Conservation (phyloP, 1,139 yeast species). For the Debaryomycetaceae sp. region DNA sequence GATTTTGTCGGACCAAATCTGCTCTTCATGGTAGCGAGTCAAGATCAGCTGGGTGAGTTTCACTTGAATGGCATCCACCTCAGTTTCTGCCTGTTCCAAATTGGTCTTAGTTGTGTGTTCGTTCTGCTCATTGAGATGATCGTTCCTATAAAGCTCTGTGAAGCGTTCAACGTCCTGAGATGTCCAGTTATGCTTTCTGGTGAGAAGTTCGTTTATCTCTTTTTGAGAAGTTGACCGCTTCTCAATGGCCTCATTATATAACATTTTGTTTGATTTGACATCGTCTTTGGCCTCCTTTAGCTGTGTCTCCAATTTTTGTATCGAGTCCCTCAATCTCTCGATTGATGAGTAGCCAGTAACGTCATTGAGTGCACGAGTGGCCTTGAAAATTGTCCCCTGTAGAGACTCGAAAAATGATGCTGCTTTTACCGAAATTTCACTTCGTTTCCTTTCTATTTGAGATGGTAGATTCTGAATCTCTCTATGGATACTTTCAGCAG, state of each 20-base stretch:
- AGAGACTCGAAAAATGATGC: slow-evolving; percentile 57
- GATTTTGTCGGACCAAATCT: slow-evolving; percentile 96
- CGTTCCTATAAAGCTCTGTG: slow-evolving; percentile 75
- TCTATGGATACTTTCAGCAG: slow-evolving; percentile 12
- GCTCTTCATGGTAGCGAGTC: slow-evolving; percentile 93
- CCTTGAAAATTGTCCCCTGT: slow-evolving; percentile 63
- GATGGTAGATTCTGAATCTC: slow-evolving; percentile 30
- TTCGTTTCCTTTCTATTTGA: slow-evolving; percentile 21
- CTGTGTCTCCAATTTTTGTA: slow-evolving; percentile 49
- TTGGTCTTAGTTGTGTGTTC: slow-evolving; percentile 53
- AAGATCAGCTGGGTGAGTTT: slow-evolving; percentile 73
- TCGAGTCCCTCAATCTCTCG: slow-evolving; percentile 63
- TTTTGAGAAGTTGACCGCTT: slow-evolving; percentile 70
- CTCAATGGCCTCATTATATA: slow-evolving; percentile 62
- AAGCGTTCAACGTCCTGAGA: slow-evolving; percentile 77
- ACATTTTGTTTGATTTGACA: slow-evolving; percentile 48
- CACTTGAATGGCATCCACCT: slow-evolving; percentile 68
- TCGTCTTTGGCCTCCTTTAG: slow-evolving; percentile 47
- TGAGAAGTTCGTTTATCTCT: slow-evolving; percentile 83
- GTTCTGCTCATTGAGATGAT: slow-evolving; percentile 66
- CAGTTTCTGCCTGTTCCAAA: slow-evolving; percentile 56
- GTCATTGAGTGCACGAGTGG: slow-evolving; percentile 77
- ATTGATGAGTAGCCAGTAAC: slow-evolving; percentile 89
- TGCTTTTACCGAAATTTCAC: slow-evolving; percentile 28
- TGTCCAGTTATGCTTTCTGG: slow-evolving; percentile 81